phyloP scores from a whole-genome alignment of 2,329 filamentous ascomycete species.

The Botryotinia calthae region DNA sequence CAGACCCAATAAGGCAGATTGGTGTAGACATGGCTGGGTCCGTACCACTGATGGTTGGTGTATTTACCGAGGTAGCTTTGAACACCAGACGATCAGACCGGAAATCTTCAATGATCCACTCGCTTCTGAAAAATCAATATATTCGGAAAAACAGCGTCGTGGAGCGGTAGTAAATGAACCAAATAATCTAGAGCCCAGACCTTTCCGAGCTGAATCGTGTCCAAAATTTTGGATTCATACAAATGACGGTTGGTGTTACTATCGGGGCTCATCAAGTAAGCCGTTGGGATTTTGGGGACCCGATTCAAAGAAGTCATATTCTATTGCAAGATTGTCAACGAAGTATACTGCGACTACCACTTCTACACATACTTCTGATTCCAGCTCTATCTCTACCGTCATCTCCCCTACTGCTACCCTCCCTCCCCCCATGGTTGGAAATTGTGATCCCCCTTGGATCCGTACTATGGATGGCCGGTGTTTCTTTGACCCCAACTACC shows the following conservation, averaged over 20 bases:
- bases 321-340: neutral
- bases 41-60: slow-evolving; percentile 2
- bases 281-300: neutral
- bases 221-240: neutral
- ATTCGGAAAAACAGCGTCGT: neutral
- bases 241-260: slow-evolving; percentile 1
- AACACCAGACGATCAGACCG: neutral
- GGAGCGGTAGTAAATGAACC: neutral
- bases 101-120: neutral
- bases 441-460: neutral
- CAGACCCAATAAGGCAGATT: neutral
- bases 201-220: neutral
- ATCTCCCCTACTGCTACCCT: neutral
- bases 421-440: neutral
- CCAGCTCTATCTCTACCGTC: neutral
- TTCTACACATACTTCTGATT: neutral
- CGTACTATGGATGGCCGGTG: slow-evolving; percentile 1
- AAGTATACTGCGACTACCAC: neutral
- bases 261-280: neutral
- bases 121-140: neutral
- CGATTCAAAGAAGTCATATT: neutral
- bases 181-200: neutral
- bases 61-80: neutral
- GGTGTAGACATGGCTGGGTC: neutral
- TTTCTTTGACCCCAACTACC: slow-evolving; percentile 1